Evolutionary conservation across 2,329 filamentous ascomycete genomes (phyloP).

Genomic region (Ophiocordyceps sinensis): DNA sequence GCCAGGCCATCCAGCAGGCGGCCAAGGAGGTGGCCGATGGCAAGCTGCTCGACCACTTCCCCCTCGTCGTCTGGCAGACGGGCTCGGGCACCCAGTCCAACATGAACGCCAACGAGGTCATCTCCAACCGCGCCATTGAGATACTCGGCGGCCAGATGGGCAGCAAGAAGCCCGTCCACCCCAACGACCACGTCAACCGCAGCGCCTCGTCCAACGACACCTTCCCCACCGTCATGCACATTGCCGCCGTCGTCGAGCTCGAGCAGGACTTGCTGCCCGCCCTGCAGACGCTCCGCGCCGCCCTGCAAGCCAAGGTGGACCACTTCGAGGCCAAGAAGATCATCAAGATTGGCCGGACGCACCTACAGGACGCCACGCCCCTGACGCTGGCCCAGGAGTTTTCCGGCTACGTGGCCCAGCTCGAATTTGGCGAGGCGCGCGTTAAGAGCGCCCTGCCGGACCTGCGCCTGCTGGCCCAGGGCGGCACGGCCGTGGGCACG

Average conservation of each 20-base stretch:
- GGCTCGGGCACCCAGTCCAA: slow-evolving; percentile 97
- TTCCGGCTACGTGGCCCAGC: slow-evolving; percentile 90
- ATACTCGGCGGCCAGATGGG: slow-evolving; percentile 90
- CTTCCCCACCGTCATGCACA: slow-evolving; percentile 99
- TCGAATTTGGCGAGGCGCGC: slow-evolving; percentile 80
- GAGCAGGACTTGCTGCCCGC: slow-evolving; percentile 75
- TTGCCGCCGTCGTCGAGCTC: slow-evolving; percentile 87
- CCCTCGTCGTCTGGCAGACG: slow-evolving; percentile 97
- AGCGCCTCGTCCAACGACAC: slow-evolving; percentile 97
- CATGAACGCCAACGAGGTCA: slow-evolving; percentile 99
- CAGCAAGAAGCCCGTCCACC: slow-evolving; percentile 95
- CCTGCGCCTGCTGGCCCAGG: slow-evolving; percentile 78
- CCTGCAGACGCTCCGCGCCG: slow-evolving; percentile 65
- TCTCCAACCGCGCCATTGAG: slow-evolving; percentile 97
- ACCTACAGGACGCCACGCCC: slow-evolving; percentile 93
- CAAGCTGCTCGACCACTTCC: slow-evolving; percentile 94
- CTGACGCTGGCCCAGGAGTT: slow-evolving; percentile 95
- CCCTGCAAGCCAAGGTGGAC: slow-evolving; percentile 77
- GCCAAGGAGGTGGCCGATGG: slow-evolving; percentile 84
- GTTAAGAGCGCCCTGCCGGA: slow-evolving; percentile 72
- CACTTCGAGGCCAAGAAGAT: slow-evolving; percentile 74
- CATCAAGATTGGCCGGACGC: slow-evolving; percentile 98
- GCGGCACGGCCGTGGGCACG: slow-evolving; percentile 91
- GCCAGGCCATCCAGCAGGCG: slow-evolving; percentile 86
- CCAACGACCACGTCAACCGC: slow-evolving; percentile 99